Evolutionary conservation across 768 basidiomycete genomes (phyloP).

Genomic region (Suillus placidus): DNA sequence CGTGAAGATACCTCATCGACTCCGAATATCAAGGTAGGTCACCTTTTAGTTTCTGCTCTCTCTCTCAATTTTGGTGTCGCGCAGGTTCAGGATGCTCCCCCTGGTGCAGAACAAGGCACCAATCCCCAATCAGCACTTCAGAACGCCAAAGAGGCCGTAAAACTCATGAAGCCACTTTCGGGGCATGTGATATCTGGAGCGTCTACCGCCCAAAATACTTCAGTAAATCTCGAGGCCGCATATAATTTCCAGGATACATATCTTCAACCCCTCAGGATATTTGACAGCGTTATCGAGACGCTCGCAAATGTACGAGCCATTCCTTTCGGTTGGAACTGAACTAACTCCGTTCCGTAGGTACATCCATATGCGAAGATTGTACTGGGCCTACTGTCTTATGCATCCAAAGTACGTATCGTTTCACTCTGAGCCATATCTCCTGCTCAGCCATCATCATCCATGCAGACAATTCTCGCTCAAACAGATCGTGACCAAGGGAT

Average conservation of each 20-base stretch:
- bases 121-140: not conserved
- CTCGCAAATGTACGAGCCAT: not conserved
- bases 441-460: not conserved
- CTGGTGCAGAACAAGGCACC: not conserved
- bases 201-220: not conserved
- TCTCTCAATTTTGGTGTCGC: not conserved
- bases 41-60: not conserved
- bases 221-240: not conserved
- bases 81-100: not conserved
- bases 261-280: not conserved
- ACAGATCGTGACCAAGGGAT: not conserved
- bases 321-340: not conserved
- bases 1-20: too few species aligned
- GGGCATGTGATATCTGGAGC: not conserved
- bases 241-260: not conserved
- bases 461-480: slow-evolving; percentile 4
- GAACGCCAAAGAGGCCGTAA: too few species aligned
- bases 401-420: not conserved
- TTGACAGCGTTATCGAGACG: not conserved
- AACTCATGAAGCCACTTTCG: not conserved
- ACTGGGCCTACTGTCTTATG: not conserved
- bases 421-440: not conserved
- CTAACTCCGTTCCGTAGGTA: not conserved
- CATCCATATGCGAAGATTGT: slow-evolving; percentile 13
- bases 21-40: too few species aligned